Conservation (phyloP, 208 protist species). For the Crithidia acanthocephali region DNA sequence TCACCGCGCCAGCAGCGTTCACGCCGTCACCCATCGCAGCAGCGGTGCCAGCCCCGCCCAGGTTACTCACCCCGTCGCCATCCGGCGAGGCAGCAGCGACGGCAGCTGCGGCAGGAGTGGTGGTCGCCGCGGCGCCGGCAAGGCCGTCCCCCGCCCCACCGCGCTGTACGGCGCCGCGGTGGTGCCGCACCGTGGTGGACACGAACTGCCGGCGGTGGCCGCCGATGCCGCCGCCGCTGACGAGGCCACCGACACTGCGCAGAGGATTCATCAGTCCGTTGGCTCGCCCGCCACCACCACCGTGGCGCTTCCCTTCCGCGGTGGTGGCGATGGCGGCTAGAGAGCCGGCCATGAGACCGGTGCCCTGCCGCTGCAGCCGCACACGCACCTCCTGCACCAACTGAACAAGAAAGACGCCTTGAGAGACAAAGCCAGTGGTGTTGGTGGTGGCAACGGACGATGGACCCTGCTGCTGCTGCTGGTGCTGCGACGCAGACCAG, state of each 20-base stretch:
- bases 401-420: conserved; percentile 27
- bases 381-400: conserved; percentile 33
- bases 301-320: neutral
- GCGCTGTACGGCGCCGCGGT: conserved; percentile 11
- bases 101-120: no score
- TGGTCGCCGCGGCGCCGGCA: neutral
- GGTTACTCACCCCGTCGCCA: neutral
- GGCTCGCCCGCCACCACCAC: neutral
- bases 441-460: neutral
- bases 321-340: conserved; percentile 14
- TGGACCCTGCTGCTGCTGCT: conserved; percentile 10
- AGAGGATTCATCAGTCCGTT: neutral
- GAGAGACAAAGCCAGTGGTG: conserved; percentile 30
- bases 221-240: neutral
- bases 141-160: conserved; percentile 18
- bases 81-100: neutral
- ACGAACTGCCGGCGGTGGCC: conserved; percentile 11
- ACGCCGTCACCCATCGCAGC: neutral
- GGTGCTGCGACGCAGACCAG: neutral
- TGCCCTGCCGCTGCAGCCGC: conserved; percentile 27
- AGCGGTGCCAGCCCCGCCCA: neutral
- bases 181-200: conserved; percentile 29
- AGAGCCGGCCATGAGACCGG: conserved; percentile 26
- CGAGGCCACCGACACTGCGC: conserved; percentile 3
- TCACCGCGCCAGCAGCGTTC: neutral